A percentile compares a stretch with the other conserved stretches of the same genome.
Conservation (phyloP, 73 alveolate species). For the Durusdinium trenchii region DNA sequence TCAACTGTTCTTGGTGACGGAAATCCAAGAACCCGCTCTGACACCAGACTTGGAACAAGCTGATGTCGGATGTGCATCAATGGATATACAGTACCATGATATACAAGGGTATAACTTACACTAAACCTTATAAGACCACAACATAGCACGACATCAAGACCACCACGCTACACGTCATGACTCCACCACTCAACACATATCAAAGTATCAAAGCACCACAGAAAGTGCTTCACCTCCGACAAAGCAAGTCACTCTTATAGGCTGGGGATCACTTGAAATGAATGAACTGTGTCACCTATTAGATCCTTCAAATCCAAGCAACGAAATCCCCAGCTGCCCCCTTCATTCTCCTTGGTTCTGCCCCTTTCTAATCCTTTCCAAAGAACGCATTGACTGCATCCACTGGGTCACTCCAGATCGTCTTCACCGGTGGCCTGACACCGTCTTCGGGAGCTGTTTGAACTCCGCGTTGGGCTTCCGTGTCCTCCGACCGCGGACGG, state of each 20-base stretch:
- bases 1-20: background rate
- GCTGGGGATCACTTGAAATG: no score
- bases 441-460: conserved; percentile 25
- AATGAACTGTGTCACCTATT: background rate
- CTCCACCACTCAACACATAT: no score
- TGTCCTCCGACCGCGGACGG: no score
- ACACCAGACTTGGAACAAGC: background rate
- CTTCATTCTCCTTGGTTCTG: background rate
- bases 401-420: no score
- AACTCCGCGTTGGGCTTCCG: no score
- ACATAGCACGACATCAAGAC: no score
- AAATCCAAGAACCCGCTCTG: background rate
- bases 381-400: background rate
- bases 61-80: background rate
- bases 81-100: background rate
- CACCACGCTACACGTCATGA: no score
- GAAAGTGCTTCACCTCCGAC: no score
- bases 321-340: background rate
- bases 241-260: no score
- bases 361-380: background rate
- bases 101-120: background rate
- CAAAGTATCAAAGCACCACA: no score
- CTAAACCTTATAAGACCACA: no score
- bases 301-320: background rate
- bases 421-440: conserved; percentile 29